Evolutionary conservation across 768 basidiomycete species (phyloP), one percentile per base, ranked within the genome.

Genomic region (Naganishia vaughanmartiniae): DNA sequence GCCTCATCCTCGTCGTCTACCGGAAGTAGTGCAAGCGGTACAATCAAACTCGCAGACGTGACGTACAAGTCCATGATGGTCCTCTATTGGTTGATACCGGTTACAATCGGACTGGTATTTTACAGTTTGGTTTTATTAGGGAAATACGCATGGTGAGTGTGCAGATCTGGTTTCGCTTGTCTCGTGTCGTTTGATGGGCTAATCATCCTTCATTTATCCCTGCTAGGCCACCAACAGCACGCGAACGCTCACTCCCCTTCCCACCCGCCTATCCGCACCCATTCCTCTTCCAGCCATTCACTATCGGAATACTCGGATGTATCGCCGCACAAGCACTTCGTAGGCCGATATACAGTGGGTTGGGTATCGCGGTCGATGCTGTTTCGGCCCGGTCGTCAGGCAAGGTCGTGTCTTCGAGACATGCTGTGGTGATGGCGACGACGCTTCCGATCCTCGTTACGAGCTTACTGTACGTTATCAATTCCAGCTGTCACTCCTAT

Each of bases 221-320:
- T 9, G 34, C 39, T 56, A 81, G 80, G 80, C 80, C 80, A 51
- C 80, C 80, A n/a, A 78, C 71, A 34, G 74, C 72, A 26, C 54
- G 57, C 1, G 77, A 79, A 58, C 67, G 74, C 46, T 17, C 39
- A 3, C 51, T 55, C 21, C 70, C 75, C 67, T 74, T 70, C n/a
- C 76, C 77, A 36, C 68, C 68, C 26, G 39, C 57, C 19, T 79
- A 79, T 63, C 80, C 80, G 1, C 80, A 81, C 58, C 74, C 76
- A 1, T 70, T 81, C 70, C 66, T 81, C 14, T 66, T 54, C 14
- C 69, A 70, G 63, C 77, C 80, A 7, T 74, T 81, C 67, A 65
- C 76, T 53, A 75, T 77, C 30, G 80, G 80, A 24, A 60, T 79
- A 6, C 77, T 79, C 68, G 76, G 76, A 4, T 77, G 78, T 5